These are phyloP conservation scores for Globisporangium spinosum DNA, from an alignment of 352 stramenopile genomes.

Conservation along the genomic window DNA sequence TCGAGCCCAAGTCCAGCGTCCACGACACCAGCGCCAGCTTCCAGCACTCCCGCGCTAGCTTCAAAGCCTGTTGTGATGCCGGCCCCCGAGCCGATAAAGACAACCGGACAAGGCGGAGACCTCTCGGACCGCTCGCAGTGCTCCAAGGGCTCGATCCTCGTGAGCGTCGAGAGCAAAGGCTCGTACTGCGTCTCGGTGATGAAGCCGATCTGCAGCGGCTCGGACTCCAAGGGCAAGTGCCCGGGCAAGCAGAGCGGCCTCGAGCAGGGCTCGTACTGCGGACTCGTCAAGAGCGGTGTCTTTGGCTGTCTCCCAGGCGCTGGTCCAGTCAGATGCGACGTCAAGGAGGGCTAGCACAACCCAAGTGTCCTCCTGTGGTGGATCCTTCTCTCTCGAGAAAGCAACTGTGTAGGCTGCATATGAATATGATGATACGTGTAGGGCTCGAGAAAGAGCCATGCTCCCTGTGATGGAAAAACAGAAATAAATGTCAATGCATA, in stretches of 20 bases:
- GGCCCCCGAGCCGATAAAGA: background rate
- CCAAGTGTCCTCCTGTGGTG: background rate
- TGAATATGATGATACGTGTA: background rate
- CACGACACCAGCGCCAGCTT: background rate
- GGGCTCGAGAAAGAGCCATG: background rate
- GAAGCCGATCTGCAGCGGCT: conserved; percentile 5
- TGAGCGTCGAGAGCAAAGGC: conserved; percentile 10
- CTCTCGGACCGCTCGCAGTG: background rate
- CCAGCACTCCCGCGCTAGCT: background rate
- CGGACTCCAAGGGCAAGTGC: conserved; percentile 1
- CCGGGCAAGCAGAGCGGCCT: conserved; percentile 7
- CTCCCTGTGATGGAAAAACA: background rate
- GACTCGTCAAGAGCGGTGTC: conserved; percentile 6
- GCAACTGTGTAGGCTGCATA: background rate
- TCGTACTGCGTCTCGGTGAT: conserved; percentile 7
- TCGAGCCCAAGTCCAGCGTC: background rate
- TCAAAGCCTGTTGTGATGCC: background rate
- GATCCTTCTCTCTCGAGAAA: background rate
- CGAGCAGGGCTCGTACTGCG: conserved; percentile 9
- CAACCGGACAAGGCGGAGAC: background rate
- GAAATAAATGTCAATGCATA: background rate
- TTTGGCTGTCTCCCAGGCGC: conserved; percentile 9
- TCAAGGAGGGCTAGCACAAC: background rate
- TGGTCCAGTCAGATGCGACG: conserved; percentile 1
- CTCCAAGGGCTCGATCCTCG: conserved; percentile 1